Evolutionary conservation across 1,139 yeast genomes (phyloP).

Genomic region (Diutina pseudorugosa): DNA sequence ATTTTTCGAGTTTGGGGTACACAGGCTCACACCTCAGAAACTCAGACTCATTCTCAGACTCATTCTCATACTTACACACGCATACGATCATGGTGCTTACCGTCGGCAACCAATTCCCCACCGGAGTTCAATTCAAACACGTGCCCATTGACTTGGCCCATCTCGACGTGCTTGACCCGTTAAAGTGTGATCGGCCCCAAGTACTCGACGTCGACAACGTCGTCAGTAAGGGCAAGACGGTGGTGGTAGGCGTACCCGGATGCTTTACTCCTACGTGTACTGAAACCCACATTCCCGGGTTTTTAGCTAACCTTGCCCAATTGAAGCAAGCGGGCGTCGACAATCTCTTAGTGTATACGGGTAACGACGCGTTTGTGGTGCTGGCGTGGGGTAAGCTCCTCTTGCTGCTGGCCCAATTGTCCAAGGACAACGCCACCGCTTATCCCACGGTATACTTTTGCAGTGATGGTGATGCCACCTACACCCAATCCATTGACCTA

Average conservation of each 20-base stretch:
- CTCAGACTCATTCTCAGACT: too few relatives aligned
- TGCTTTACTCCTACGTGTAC: constrained; percentile 91
- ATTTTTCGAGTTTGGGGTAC: too few relatives aligned
- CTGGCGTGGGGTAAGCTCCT: constrained; percentile 75
- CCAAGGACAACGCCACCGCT: neutral
- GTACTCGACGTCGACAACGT: constrained; percentile 31
- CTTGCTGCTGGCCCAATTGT: constrained; percentile 36
- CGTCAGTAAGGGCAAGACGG: constrained; percentile 18
- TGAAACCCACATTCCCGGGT: constrained; percentile 71
- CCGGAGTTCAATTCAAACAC: constrained; percentile 41
- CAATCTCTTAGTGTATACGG: constrained; percentile 57
- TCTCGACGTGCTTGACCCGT: constrained; percentile 27
- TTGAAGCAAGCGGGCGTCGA: constrained; percentile 58
- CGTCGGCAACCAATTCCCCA: constrained; percentile 30
- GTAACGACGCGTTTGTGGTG: constrained; percentile 74
- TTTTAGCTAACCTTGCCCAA: constrained; percentile 36
- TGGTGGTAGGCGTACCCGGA: constrained; percentile 78
- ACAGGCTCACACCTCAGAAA: too few relatives aligned
- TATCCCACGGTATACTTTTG: constrained; percentile 45
- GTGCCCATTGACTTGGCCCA: constrained; percentile 35
- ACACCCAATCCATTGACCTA: constrained; percentile 12
- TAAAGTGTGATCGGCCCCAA: constrained; percentile 44
- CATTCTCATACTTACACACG: too few relatives aligned
- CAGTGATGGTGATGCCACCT: constrained; percentile 16
- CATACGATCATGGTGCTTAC: constrained; percentile 6